These are phyloP conservation scores for Colletotrichum orchidophilum DNA, from an alignment of 2,329 filamentous ascomycete species.

Conservation along the genomic window DNA sequence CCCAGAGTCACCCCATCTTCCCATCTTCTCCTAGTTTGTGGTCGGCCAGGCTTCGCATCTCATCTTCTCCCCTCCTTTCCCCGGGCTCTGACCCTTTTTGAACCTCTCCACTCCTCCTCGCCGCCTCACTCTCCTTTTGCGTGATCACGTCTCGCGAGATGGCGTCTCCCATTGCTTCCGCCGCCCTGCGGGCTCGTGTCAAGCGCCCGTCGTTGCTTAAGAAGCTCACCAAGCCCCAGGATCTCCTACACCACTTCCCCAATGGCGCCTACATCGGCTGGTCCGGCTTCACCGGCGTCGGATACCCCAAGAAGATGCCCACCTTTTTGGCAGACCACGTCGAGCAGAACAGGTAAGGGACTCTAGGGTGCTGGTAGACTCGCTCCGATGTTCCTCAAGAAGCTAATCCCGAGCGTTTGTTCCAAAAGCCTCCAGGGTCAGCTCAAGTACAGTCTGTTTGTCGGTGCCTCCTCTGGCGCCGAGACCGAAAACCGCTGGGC, in stretches of 20 bases:
- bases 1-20: neutral
- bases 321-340: conserved; percentile 88
- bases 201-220: conserved; percentile 80
- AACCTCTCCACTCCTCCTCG: neutral
- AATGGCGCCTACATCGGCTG: conserved; percentile 89
- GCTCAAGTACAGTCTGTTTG: conserved; percentile 87
- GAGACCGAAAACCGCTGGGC: conserved; percentile 95
- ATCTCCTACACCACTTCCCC: conserved; percentile 83
- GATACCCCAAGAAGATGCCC: conserved; percentile 89
- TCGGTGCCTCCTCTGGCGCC: conserved; percentile 87
- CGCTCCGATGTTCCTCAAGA: neutral
- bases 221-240: conserved; percentile 82
- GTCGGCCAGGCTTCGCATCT: neutral
- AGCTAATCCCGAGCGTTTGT: neutral
- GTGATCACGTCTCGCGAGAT: conserved; percentile 41
- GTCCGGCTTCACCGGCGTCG: conserved; percentile 91
- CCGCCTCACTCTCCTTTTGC: neutral
- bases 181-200: conserved; percentile 79
- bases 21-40: neutral
- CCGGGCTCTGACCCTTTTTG: conserved; percentile 8
- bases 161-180: conserved; percentile 69
- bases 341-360: conserved; percentile 71
- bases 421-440: conserved; percentile 75
- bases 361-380: neutral
- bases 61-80: conserved; percentile 6